Percentiles rank a stretch among this genome's conserved stretches.
phyloP scores from a whole-genome alignment of 192 early-diverging fungal genomes.

The Gigaspora rosea region DNA sequence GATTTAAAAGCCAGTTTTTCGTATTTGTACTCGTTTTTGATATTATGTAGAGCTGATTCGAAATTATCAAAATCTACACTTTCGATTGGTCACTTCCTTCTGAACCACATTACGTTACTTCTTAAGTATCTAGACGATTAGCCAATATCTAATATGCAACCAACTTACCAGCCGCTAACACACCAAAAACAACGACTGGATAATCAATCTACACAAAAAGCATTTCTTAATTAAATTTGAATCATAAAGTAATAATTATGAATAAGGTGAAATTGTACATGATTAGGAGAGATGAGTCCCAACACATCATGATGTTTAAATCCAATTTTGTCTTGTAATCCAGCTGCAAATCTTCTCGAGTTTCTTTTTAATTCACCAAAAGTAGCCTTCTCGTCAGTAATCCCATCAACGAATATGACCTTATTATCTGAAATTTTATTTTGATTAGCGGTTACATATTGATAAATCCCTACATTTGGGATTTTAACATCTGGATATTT shows the following conservation, averaged over 20 bases:
- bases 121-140: too few relatives aligned
- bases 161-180: conserved; percentile 40
- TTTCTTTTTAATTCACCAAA: conserved; percentile 45
- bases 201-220: conserved; percentile 35
- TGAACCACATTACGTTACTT: too few relatives aligned
- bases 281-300: conserved; percentile 72
- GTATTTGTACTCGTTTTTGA: too few relatives aligned
- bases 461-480: conserved; percentile 48
- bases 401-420: conserved; percentile 48
- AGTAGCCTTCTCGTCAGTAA: conserved; percentile 37
- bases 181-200: conserved; percentile 37
- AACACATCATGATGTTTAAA: conserved; percentile 71
- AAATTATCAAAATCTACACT: too few relatives aligned
- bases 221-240: background rate
- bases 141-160: too few relatives aligned
- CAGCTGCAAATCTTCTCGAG: conserved; percentile 45
- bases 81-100: too few relatives aligned
- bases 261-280: conserved; percentile 35
- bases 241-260: background rate
- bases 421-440: conserved; percentile 42
- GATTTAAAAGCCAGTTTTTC: too few relatives aligned
- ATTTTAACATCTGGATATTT: conserved; percentile 39
- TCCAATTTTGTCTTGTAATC: conserved; percentile 51
- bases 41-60: too few relatives aligned
- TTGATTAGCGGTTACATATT: conserved; percentile 43